Conservation (phyloP, 768 basidiomycete species). For the Leccinum aurantiacum region DNA sequence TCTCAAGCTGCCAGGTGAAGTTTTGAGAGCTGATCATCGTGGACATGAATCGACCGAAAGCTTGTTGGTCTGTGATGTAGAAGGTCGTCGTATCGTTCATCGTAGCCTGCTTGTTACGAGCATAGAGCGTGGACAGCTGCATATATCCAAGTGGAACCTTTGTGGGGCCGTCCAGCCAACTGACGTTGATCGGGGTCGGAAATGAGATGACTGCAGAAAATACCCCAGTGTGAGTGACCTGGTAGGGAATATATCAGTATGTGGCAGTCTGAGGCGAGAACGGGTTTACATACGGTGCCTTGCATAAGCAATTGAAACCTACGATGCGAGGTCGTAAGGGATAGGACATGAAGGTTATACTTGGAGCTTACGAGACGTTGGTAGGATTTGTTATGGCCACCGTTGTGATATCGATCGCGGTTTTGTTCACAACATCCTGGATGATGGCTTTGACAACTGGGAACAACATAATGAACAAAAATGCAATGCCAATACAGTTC, state of each 20-base stretch:
- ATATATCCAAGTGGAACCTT: constrained; percentile 55
- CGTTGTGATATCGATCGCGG: constrained; percentile 51
- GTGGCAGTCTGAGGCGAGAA: neutral
- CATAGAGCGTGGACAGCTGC: constrained; percentile 45
- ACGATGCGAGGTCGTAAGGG: constrained; percentile 6
- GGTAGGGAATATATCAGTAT: neutral
- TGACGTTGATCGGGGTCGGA: constrained; percentile 54
- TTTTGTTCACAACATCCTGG: constrained; percentile 59
- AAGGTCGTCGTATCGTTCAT: constrained; percentile 64
- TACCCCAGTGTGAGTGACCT: constrained; percentile 68
- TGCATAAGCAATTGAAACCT: constrained; percentile 55
- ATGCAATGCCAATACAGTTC: constrained; percentile 53
- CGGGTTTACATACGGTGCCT: constrained; percentile 45
- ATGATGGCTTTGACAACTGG: constrained; percentile 67
- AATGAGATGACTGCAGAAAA: constrained; percentile 65
- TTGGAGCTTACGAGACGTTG: constrained; percentile 56
- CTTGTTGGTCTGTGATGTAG: constrained; percentile 51
- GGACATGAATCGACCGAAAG: constrained; percentile 61
- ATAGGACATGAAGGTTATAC: no score
- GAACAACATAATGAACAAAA: constrained; percentile 67
- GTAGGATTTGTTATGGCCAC: constrained; percentile 51
- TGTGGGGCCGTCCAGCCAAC: constrained; percentile 53
- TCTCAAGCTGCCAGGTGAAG: constrained; percentile 67
- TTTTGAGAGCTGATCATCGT: constrained; percentile 62
- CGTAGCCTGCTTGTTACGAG: constrained; percentile 53